A percentile compares a stretch with the other conserved stretches of the same genome.
These are phyloP conservation scores for Dactylellina drechsleri DNA, from an alignment of 2,329 filamentous ascomycete genomes.

Conservation along the genomic window DNA sequence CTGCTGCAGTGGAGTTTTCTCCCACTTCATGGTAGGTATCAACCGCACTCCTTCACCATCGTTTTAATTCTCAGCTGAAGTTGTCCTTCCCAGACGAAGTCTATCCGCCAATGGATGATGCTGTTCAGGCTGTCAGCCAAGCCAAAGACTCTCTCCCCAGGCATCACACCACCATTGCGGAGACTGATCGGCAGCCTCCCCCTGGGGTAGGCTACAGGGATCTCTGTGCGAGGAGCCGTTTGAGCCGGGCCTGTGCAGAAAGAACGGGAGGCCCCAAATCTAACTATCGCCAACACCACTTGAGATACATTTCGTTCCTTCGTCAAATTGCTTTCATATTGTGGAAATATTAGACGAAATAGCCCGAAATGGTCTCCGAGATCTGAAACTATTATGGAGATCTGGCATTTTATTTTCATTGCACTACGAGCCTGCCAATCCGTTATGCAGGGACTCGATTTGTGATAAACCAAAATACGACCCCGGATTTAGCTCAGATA, in stretches of 20 bases:
- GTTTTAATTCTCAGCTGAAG: slow-evolving; percentile 37
- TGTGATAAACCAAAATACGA: slow-evolving; percentile 29
- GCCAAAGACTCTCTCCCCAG: slow-evolving; percentile 30
- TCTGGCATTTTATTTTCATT: slow-evolving; percentile 20
- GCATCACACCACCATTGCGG: slow-evolving; percentile 38
- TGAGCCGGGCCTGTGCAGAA: slow-evolving; percentile 31
- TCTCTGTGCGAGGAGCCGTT: slow-evolving; percentile 18
- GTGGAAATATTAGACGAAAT: slow-evolving; percentile 51
- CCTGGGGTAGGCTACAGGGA: slow-evolving; percentile 30
- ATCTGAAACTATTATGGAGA: slow-evolving; percentile 50
- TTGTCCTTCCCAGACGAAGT: slow-evolving; percentile 20
- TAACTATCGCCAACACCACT: slow-evolving; percentile 46
- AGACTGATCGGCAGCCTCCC: slow-evolving; percentile 16
- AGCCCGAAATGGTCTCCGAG: slow-evolving; percentile 15
- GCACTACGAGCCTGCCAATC: slow-evolving; percentile 18
- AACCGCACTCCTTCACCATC: slow-evolving; percentile 10
- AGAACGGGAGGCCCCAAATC: slow-evolving; percentile 19
- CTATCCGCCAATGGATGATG: slow-evolving; percentile 11
- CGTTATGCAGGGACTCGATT: slow-evolving; percentile 53
- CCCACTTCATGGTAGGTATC: slow-evolving; percentile 24
- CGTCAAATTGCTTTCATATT: slow-evolving; percentile 9
- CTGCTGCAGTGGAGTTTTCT: neutral
- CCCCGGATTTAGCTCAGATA: neutral
- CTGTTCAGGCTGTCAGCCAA: slow-evolving; percentile 5
- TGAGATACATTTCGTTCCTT: neutral